Base-by-base conservation (phyloP, 257 asterid genomes). In the Petrea volubilis region DNA sequence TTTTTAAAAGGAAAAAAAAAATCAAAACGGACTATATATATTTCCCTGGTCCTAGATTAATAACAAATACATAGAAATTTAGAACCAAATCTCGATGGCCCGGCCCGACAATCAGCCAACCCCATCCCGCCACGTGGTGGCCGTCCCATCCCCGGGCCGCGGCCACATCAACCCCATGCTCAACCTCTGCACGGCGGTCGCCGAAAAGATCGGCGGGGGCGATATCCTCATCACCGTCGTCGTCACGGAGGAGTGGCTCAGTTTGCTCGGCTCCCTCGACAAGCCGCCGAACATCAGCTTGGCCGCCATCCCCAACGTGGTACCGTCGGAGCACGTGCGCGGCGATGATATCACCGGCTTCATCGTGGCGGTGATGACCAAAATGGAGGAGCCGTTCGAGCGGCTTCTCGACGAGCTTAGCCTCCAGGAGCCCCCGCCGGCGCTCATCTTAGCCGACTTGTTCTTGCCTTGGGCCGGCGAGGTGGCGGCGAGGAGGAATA, bases 271-370 rank as follows among this genome's bases (percentile, higher is more conserved):
- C 41, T 81, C 64, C 73, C 17, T 9, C 36, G 9, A 14, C 27
- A 77, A 36, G 74, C 74, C 74, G 41, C 59, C 69, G 64, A 77
- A 77, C 60, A 17, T 77, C 4, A 46, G 46, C 65, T 71, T 77
- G 66, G 77, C 81, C 44, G 0, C 81, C 46, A 51, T 77, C 6
- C 84, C 83, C 11, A 86, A 88, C 70, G 90, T 86, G 15, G 36
- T 90, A 18, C 96, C 90, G 34, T 83, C 91, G 8, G 91, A 86
- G 78, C 70, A 15, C 2, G 84, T n/a, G 5, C 86, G 93, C 14
- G 90, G 84, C 28, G 75, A 79, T 0, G 93, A 86, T 60, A 7
- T 65, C 4, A 0, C 0, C 0, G 85, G 52, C 23, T 88, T 86
- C 78, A 0, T 11, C 15, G 20, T 7, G 40, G 90, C 87, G 0